Conservation (phyloP, 1,284 basidiomycete genomes). For the Leccinum pachyderme region DNA sequence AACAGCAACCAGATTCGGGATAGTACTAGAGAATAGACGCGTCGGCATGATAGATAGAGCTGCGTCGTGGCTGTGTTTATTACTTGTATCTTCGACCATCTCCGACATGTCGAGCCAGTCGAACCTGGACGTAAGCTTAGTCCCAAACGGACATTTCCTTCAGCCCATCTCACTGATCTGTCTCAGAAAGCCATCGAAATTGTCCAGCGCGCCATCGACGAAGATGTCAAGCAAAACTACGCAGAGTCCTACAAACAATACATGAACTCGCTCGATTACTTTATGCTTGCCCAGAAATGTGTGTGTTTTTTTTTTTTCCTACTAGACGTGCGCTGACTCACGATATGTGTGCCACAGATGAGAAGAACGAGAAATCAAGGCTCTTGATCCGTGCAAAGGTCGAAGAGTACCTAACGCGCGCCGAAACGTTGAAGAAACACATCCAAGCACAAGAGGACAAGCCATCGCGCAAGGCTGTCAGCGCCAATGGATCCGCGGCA, state of each 20-base stretch:
- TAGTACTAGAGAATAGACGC: conserved; percentile 47
- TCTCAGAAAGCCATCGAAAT: conserved; percentile 89
- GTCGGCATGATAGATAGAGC: conserved; percentile 15
- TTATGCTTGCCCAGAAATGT: conserved; percentile 85
- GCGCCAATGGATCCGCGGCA: conserved; percentile 69
- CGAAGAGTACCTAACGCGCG: conserved; percentile 88
- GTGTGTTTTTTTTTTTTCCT: conserved; percentile 18
- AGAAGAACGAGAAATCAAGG: conserved; percentile 96
- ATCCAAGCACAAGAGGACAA: conserved; percentile 68
- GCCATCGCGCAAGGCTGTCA: conserved; percentile 71
- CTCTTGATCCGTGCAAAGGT: conserved; percentile 87
- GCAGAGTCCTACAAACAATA: conserved; percentile 92
- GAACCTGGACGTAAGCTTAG: conserved; percentile 28
- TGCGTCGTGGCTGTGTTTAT: conserved; percentile 21
- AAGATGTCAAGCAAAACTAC: conserved; percentile 94
- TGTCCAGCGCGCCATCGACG: conserved; percentile 93
- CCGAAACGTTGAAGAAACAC: conserved; percentile 91
- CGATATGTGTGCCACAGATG: conserved; percentile 53
- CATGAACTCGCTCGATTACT: conserved; percentile 96
- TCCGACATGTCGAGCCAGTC: conserved; percentile 29
- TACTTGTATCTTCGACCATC: background rate
- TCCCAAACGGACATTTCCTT: background rate
- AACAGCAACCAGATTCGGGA: conserved; percentile 52
- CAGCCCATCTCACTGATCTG: conserved; percentile 12
- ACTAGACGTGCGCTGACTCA: background rate